Percentiles rank a stretch among this genome's conserved stretches.
These are phyloP conservation scores for Sergeia podlipaevii DNA, from an alignment of 208 protist genomes.

Conservation along the genomic window DNA sequence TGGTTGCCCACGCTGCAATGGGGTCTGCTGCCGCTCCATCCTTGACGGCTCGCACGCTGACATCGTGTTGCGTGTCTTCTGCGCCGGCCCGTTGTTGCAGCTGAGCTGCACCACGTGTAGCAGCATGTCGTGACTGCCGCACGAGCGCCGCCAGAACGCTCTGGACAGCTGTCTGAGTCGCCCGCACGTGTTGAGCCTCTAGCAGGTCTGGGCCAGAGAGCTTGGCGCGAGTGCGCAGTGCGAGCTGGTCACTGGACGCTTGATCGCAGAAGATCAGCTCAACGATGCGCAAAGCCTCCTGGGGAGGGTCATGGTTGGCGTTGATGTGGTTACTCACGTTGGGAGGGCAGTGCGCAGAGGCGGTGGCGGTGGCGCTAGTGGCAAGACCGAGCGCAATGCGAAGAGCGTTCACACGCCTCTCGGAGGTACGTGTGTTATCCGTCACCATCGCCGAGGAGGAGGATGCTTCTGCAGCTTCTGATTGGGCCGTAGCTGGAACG, in stretches of 20 bases:
- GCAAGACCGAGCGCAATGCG: not conserved
- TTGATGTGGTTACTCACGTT: too few relatives aligned
- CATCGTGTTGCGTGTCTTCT: not conserved
- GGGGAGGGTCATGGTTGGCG: too few relatives aligned
- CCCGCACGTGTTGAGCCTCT: slow-evolving; percentile 3
- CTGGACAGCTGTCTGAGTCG: not conserved
- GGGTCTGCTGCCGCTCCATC: not conserved
- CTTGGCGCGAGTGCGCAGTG: slow-evolving; percentile 17
- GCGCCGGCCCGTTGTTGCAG: not conserved
- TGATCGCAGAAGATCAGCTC: slow-evolving; percentile 63
- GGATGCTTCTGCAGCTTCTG: not conserved
- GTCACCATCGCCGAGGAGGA: not conserved
- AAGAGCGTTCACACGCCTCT: not conserved
- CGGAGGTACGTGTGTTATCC: too few relatives aligned
- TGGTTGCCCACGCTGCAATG: not conserved
- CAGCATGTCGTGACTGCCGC: not conserved
- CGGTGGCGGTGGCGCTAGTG: not conserved
- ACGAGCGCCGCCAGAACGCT: slow-evolving; percentile 5
- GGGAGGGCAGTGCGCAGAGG: slow-evolving; percentile 13
- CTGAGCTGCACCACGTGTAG: not conserved
- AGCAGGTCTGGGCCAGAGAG: slow-evolving; percentile 25
- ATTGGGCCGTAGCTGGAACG: not conserved
- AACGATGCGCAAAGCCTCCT: slow-evolving; percentile 13
- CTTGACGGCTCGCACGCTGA: not conserved
- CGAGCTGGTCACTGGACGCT: slow-evolving; percentile 59